A percentile compares a stretch with the other conserved stretches of the same genome.
phyloP scores from a whole-genome alignment of 2,329 filamentous ascomycete genomes.

The Chaetomiaceae sp. region DNA sequence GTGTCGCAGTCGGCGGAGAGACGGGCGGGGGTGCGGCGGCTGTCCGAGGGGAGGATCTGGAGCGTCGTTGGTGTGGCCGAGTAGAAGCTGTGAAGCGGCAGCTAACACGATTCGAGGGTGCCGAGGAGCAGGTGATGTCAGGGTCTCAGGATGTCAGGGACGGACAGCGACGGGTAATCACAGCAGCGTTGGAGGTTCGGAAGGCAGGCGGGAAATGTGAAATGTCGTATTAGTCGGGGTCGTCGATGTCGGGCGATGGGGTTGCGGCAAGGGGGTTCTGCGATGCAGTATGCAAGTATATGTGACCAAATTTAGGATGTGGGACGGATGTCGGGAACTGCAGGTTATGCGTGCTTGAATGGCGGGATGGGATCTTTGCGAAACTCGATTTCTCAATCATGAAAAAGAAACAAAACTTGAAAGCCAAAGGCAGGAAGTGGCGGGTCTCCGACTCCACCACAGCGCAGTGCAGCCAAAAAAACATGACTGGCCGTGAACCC shows the following conservation, averaged over 20 bases:
- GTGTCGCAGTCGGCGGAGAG: slow-evolving; percentile 4
- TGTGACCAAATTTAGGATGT: slow-evolving; percentile 9
- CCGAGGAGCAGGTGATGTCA: slow-evolving; percentile 18
- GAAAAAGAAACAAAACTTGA: slow-evolving; percentile 28
- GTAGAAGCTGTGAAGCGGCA: not conserved
- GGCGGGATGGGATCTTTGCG: slow-evolving; percentile 17
- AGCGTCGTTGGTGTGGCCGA: slow-evolving; percentile 7
- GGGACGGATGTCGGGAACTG: slow-evolving; percentile 1
- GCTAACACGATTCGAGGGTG: not conserved
- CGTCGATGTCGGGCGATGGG: not conserved
- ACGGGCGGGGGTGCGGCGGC: not conserved
- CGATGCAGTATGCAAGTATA: slow-evolving; percentile 10
- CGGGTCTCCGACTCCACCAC: slow-evolving; percentile 24
- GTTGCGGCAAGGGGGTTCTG: slow-evolving; percentile 3
- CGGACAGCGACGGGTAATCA: slow-evolving; percentile 3
- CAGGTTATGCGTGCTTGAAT: slow-evolving; percentile 11
- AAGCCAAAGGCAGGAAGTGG: slow-evolving; percentile 22
- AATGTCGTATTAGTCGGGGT: slow-evolving; percentile 13
- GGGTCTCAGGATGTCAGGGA: too few species aligned
- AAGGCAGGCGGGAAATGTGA: too few species aligned
- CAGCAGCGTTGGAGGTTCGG: slow-evolving; percentile 1
- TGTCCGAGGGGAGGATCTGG: slow-evolving; percentile 1
- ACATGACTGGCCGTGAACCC: slow-evolving; percentile 17
- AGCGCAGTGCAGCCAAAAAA: slow-evolving; percentile 15
- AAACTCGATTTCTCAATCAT: slow-evolving; percentile 19